Conservation (phyloP, 257 asterid genomes). For the Mitragyna speciosa region DNA sequence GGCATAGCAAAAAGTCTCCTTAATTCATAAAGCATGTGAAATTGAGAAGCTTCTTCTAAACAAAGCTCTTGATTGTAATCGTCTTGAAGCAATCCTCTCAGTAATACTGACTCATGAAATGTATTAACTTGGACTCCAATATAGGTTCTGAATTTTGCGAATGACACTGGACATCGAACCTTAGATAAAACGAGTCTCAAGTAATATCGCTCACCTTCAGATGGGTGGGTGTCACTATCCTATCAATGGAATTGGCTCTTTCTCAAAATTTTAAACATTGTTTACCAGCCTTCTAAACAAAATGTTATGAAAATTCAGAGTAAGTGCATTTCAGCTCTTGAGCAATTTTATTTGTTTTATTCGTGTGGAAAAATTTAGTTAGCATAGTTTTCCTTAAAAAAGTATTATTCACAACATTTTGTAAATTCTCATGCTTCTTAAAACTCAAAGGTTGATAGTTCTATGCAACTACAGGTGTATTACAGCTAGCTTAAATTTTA, state of each 20-base stretch:
- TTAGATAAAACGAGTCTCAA: neutral
- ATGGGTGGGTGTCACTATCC: neutral
- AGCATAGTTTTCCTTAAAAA: neutral
- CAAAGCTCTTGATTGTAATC: neutral
- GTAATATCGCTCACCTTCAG: constrained; percentile 4
- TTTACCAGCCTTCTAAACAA: neutral
- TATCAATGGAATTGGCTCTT: neutral
- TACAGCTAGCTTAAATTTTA: no score
- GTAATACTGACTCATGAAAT: neutral
- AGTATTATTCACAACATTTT: neutral
- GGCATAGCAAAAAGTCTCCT: no score
- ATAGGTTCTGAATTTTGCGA: neutral
- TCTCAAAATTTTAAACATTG: neutral
- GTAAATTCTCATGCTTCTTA: neutral
- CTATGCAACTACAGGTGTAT: no score
- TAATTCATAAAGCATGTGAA: neutral
- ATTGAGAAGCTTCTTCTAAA: neutral
- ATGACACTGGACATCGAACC: neutral
- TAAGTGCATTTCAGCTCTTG: neutral
- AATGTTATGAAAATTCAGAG: neutral
- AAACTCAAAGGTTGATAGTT: neutral
- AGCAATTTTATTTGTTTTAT: no score
- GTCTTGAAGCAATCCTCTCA: neutral
- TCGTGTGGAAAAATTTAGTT: neutral
- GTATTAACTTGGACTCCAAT: neutral